Base-by-base conservation (phyloP, 2,329 filamentous ascomycete genomes). In the Claviceps humidiphila region DNA sequence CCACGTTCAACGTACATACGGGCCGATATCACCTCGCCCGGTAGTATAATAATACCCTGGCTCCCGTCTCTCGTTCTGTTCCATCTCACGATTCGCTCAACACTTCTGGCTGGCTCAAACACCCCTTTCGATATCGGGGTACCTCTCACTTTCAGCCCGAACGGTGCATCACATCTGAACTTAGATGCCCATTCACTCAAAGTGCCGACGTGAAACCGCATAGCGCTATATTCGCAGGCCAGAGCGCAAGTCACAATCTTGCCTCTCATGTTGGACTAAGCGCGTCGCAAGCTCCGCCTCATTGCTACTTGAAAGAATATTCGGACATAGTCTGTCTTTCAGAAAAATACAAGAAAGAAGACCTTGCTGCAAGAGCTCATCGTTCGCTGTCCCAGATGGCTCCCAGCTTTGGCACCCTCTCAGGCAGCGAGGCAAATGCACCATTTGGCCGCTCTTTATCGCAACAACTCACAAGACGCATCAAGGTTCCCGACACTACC, bases 401-500 rank as follows among this genome's bases (percentile, higher is more conserved):
- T 60, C 63, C 67, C 53, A 63, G 63, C 47, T 53, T 63, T 48
- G 58, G 63, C 55, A 57, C 64, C 43, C 58, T 60, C 50, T 43
- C 37, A 37, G 56, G 72, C 41, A 61, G 62, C 47, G 60, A 62
- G 48, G 59, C 62, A 50, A 59, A 64, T 54, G 63, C 62, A 38
- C 65, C 63, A 44, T 67, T 68, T 39, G 59, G 68, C 38, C 60
- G 56, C 40, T 61, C 63, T 16, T 52, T 74, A 26, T 65, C 64
- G 8, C 60, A 67, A 13, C 66, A 67, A 13, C 66, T 81, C 37
- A 64, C 66, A 49, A 79, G 75, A 60, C 76, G 80, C 54, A 81
- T 84, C 61, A 62, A 73, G 47, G 82, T 84, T 54, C 78, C 80
- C 2, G 68, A 81, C 50, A 81, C 76, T 20, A 65, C 79, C 2